Evolutionary conservation across 2,329 filamentous ascomycete species (phyloP), one percentile per base, ranked within the genome.

Genomic region (Daldinia sp.): DNA sequence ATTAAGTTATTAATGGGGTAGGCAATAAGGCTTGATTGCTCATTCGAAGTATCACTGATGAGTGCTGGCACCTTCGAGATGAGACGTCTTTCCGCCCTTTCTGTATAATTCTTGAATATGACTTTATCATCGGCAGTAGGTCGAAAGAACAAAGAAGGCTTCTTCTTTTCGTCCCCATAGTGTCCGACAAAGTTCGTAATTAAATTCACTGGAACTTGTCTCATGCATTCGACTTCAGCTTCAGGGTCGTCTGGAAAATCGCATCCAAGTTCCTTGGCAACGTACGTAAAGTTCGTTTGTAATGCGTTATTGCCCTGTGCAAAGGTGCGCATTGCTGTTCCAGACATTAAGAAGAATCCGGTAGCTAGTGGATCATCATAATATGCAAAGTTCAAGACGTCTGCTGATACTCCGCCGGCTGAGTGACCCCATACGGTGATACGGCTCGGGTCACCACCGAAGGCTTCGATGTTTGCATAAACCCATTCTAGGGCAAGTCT

Each of bases 181-280:
- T 63, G 63, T 15, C 75, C 73, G 23, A 78, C 68, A 30, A 78
- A 78, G 35, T 75, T 75, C 15, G 79, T 74, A 12, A 84, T 76
- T 4, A 76, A 75, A 9, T 74, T 67, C 1, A 75, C 77, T 1
- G 77, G 73, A 42, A 81, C 74, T n/a, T 72, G 60, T 33, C 78
- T 78, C 77, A 84, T 80, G 55, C 82, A 83, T 37, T 74, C 72
- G 6, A 83, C 67, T 46, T 82, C 79, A 18, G 75, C 75, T 6
- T 73, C 66, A 3, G 72, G 55, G 0, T 78, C 72, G 0, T 74
- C 75, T 46, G 80, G 80, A 10, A 78, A 79, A 3, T 82, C 76
- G 30, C 78, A 78, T 0, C 78, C 76, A 0, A 82, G 75, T 6
- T 79, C 75, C 51, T 76, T 75, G 6, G 82, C 81, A 62, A 83